phyloP scores from a whole-genome alignment of 2,329 filamentous ascomycete genomes.

The Mycosphaerelloides madeirae region DNA sequence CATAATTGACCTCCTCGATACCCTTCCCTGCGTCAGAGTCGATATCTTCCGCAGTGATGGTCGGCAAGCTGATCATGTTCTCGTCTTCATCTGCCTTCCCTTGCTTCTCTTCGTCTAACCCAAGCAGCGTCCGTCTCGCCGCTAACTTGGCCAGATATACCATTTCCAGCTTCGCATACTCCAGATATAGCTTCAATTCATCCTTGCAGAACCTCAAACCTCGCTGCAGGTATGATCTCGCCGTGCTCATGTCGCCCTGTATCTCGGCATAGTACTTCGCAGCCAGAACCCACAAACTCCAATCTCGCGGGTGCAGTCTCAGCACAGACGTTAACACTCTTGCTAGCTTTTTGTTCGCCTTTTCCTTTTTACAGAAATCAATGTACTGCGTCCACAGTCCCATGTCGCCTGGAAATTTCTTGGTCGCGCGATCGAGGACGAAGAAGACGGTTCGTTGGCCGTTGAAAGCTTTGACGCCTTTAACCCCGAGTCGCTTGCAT shows the following conservation, averaged over 20 bases:
- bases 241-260: conserved; percentile 81
- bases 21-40: conserved; percentile 51
- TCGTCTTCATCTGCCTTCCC: conserved; percentile 46
- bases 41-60: conserved; percentile 59
- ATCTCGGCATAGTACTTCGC: conserved; percentile 73
- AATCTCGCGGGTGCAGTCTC: conserved; percentile 77
- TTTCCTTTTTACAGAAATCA: conserved; percentile 66
- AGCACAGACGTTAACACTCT: conserved; percentile 64
- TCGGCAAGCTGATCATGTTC: conserved; percentile 55
- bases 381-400: conserved; percentile 88
- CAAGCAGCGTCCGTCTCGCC: conserved; percentile 63
- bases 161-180: conserved; percentile 89
- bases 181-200: conserved; percentile 72
- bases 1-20: conserved; percentile 46
- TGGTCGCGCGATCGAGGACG: conserved; percentile 80
- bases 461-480: conserved; percentile 56
- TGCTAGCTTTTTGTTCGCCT: conserved; percentile 56
- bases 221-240: conserved; percentile 80
- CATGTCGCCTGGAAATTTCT: conserved; percentile 75
- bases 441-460: conserved; percentile 81
- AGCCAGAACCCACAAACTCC: conserved; percentile 77
- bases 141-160: conserved; percentile 82
- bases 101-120: conserved; percentile 51
- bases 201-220: conserved; percentile 83
- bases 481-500: conserved; percentile 73